Evolutionary conservation across 1,284 basidiomycete species (phyloP).

Genomic region (Porphyrellus sp.): DNA sequence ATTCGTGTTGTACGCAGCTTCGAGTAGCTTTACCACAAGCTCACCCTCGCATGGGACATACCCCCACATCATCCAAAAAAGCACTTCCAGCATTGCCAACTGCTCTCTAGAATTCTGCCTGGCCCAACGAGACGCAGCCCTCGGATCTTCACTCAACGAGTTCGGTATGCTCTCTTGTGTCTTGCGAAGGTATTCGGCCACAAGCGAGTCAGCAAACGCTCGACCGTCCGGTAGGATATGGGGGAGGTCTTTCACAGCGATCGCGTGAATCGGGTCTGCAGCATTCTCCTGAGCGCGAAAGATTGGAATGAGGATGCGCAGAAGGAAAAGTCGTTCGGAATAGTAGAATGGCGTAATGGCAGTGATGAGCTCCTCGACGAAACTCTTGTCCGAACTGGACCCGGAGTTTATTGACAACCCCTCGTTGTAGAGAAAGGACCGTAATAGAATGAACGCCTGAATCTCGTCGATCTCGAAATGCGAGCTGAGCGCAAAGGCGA

Average conservation of each 20-base stretch:
- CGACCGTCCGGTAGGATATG: slow-evolving; percentile 59
- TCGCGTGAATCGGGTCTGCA: slow-evolving; percentile 49
- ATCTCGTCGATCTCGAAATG: slow-evolving; percentile 75
- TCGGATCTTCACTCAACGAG: slow-evolving; percentile 51
- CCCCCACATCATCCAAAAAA: slow-evolving; percentile 86
- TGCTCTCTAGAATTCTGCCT: slow-evolving; percentile 81
- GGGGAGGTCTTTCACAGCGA: slow-evolving; percentile 56
- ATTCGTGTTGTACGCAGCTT: slow-evolving; percentile 61
- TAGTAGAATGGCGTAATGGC: slow-evolving; percentile 79
- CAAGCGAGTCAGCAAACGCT: slow-evolving; percentile 53
- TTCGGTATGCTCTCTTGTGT: slow-evolving; percentile 53
- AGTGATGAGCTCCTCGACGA: slow-evolving; percentile 58
- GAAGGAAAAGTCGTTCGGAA: slow-evolving; percentile 67
- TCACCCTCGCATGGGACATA: slow-evolving; percentile 63
- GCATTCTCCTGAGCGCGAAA: slow-evolving; percentile 59
- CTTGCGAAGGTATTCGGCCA: slow-evolving; percentile 58
- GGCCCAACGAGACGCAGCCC: slow-evolving; percentile 66
- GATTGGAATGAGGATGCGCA: slow-evolving; percentile 63
- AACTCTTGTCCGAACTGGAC: slow-evolving; percentile 40
- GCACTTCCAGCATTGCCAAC: slow-evolving; percentile 73
- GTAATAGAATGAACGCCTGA: slow-evolving; percentile 66
- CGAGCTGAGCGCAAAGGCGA: slow-evolving; percentile 64
- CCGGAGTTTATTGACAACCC: slow-evolving; percentile 56
- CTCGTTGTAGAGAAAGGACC: slow-evolving; percentile 78
- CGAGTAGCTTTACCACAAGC: slow-evolving; percentile 60